Percentiles rank a stretch among this genome's conserved stretches.
Evolutionary conservation across 805 yeast species (phyloP).

Genomic region (Kluyveromyces starmeri): DNA sequence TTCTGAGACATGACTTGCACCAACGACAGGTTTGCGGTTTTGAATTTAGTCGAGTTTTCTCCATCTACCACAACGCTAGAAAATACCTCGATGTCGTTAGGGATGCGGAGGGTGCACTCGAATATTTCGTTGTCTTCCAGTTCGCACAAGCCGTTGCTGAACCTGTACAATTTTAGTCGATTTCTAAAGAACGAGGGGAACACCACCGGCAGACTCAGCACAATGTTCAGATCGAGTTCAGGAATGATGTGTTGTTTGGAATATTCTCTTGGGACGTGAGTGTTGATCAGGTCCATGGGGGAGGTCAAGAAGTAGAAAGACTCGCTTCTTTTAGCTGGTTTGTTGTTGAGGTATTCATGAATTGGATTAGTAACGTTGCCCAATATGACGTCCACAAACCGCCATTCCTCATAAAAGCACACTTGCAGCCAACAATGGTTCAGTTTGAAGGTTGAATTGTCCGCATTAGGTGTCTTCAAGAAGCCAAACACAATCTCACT

Average conservation of each 20-base stretch:
- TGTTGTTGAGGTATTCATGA: conserved; percentile 32
- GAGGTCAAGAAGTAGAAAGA: conserved; percentile 67
- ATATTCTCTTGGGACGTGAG: conserved; percentile 77
- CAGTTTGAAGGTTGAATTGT: conserved; percentile 35
- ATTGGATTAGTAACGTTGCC: conserved; percentile 52
- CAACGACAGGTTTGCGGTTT: conserved; percentile 42
- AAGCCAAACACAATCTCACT: conserved; percentile 77
- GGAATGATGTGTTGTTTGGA: conserved; percentile 84
- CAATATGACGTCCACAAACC: conserved; percentile 64
- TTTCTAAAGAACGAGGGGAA: conserved; percentile 70
- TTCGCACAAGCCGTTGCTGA: conserved; percentile 67
- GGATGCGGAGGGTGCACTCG: conserved; percentile 69
- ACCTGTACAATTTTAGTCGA: conserved; percentile 51
- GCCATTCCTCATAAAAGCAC: conserved; percentile 64
- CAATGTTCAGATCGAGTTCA: conserved; percentile 67
- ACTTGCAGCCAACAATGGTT: conserved; percentile 90
- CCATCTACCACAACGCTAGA: conserved; percentile 48
- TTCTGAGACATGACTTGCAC: conserved; percentile 74
- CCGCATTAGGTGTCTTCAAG: conserved; percentile 67
- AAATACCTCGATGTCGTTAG: conserved; percentile 58
- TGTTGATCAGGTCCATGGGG: conserved; percentile 67
- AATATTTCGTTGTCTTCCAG: conserved; percentile 67
- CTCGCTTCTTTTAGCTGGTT: conserved; percentile 26
- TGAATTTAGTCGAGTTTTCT: conserved; percentile 24
- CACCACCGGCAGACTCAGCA: conserved; percentile 75